phyloP scores from a whole-genome alignment of 2,329 filamentous ascomycete species.

The Aspergillus candidus region DNA sequence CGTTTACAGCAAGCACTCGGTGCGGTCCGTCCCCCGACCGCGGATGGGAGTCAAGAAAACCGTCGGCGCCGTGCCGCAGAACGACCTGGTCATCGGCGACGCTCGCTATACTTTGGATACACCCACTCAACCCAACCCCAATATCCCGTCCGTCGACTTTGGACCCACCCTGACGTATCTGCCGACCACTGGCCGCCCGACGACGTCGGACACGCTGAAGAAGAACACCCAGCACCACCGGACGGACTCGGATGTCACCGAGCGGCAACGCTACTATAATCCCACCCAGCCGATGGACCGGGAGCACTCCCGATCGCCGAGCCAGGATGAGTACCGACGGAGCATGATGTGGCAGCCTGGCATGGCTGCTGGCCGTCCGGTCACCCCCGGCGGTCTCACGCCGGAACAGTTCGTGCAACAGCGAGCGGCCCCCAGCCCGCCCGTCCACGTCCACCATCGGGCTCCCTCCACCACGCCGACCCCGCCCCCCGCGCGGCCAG shows the following conservation, averaged over 20 bases:
- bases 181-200: slow-evolving; percentile 50
- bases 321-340: slow-evolving; percentile 51
- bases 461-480: slow-evolving; percentile 49
- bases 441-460: slow-evolving; percentile 56
- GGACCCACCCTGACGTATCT: slow-evolving; percentile 72
- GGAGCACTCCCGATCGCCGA: slow-evolving; percentile 35
- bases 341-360: slow-evolving; percentile 77
- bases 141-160: slow-evolving; percentile 74
- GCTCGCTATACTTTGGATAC: slow-evolving; percentile 38
- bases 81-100: slow-evolving; percentile 43
- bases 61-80: slow-evolving; percentile 53
- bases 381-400: slow-evolving; percentile 54
- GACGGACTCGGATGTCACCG: slow-evolving; percentile 27
- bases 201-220: slow-evolving; percentile 49
- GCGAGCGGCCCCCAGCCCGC: slow-evolving; percentile 55
- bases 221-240: slow-evolving; percentile 25
- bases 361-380: slow-evolving; percentile 44
- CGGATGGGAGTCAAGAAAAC: slow-evolving; percentile 76
- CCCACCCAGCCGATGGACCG: slow-evolving; percentile 24
- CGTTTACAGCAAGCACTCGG: slow-evolving; percentile 38
- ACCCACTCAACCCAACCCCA: slow-evolving; percentile 36
- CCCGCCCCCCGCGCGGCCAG: slow-evolving; percentile 31
- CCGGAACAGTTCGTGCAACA: slow-evolving; percentile 81
- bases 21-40: slow-evolving; percentile 48
- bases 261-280: slow-evolving; percentile 21